phyloP scores from a whole-genome alignment of 1,284 basidiomycete species.

The Papiliotrema fonsecae region DNA sequence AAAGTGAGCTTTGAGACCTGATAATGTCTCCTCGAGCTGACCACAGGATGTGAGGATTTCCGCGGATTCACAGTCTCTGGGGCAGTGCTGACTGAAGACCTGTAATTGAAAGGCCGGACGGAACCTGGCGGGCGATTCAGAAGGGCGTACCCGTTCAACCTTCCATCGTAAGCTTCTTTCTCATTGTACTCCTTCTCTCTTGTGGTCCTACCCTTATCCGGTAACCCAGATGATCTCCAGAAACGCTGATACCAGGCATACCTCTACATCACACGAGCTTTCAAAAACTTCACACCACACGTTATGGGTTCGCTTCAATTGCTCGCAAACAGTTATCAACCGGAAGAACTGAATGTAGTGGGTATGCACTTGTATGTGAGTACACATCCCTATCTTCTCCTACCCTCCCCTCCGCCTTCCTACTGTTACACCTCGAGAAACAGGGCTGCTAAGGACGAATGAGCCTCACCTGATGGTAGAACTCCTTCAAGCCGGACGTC shows the following conservation, averaged over 20 bases:
- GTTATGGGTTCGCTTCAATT: constrained; percentile 75
- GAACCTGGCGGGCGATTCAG: constrained; percentile 75
- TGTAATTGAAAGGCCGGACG: constrained; percentile 64
- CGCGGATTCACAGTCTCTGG: background rate
- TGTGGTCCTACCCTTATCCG: too few relatives aligned
- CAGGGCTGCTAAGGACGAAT: too few relatives aligned
- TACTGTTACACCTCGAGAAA: too few relatives aligned
- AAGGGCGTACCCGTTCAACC: constrained; percentile 68
- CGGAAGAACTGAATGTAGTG: constrained; percentile 61
- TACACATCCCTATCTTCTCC: background rate
- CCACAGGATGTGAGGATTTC: constrained; percentile 12
- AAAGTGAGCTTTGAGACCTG: constrained; percentile 54
- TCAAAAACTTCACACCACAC: constrained; percentile 67
- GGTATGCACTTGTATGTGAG: constrained; percentile 66
- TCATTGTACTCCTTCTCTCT: too few relatives aligned
- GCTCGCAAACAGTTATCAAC: constrained; percentile 62
- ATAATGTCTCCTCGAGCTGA: background rate
- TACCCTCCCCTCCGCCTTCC: background rate
- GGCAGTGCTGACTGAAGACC: constrained; percentile 73
- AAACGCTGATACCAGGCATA: constrained; percentile 55
- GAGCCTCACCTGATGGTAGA: constrained; percentile 17
- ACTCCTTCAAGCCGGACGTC: constrained; percentile 46
- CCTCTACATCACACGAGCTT: constrained; percentile 72
- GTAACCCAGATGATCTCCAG: background rate
- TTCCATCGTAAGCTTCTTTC: constrained; percentile 45